Percentiles rank a stretch among this genome's conserved stretches.
Evolutionary conservation across 495 filamentous ascomycete genomes (phyloP).

Genomic region (Tuber melanosporum): DNA sequence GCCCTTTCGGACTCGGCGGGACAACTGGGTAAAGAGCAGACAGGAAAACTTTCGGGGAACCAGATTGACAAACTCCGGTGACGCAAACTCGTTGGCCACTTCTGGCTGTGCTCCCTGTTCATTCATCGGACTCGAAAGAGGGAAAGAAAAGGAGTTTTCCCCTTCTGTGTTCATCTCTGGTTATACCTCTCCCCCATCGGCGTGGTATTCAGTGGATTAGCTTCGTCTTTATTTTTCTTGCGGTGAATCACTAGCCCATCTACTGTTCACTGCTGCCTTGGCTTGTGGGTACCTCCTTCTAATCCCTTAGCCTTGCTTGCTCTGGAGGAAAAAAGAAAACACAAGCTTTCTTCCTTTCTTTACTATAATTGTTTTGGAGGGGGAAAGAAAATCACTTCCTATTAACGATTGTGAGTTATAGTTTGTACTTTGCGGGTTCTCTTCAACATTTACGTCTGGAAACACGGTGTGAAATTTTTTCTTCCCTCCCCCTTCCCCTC

Average conservation of each 20-base stretch:
- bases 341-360: background rate
- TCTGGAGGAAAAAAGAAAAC: conserved; percentile 2
- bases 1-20: conserved; percentile 26
- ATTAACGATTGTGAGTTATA: background rate
- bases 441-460: background rate
- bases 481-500: background rate
- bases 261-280: conserved; percentile 1
- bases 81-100: conserved; percentile 33
- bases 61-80: conserved; percentile 34
- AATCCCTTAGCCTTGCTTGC: background rate
- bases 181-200: conserved; percentile 15
- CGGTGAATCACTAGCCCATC: conserved; percentile 21
- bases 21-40: conserved; percentile 25
- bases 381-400: background rate
- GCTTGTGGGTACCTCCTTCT: conserved; percentile 2
- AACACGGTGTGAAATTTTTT: background rate
- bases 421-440: conserved; percentile 4
- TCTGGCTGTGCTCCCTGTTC: conserved; percentile 30
- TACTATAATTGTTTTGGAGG: background rate
- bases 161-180: conserved; percentile 21
- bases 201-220: conserved; percentile 31
- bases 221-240: conserved; percentile 34
- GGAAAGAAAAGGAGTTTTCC: conserved; percentile 28
- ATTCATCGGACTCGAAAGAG: conserved; percentile 9
- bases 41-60: conserved; percentile 21